phyloP scores from a whole-genome alignment of 805 yeast genomes.

The Ogataea corticis region DNA sequence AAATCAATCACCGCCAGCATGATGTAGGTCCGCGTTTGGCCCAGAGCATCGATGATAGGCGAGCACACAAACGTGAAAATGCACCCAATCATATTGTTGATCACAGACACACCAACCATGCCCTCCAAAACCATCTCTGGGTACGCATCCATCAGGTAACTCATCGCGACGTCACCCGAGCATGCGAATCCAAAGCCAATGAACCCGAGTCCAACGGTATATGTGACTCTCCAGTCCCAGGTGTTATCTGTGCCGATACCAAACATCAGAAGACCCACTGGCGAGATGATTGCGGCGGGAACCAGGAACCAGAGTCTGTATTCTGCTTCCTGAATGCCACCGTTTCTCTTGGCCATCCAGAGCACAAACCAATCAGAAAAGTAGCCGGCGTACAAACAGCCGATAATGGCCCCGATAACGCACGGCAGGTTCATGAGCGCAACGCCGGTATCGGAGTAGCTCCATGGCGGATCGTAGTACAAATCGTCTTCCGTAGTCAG shows the following conservation, averaged over 20 bases:
- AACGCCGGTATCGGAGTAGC: conserved; percentile 63
- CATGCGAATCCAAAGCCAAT: conserved; percentile 72
- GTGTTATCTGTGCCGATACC: conserved; percentile 62
- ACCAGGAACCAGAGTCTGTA: conserved; percentile 58
- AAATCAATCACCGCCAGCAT: conserved; percentile 62
- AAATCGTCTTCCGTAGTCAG: conserved; percentile 70
- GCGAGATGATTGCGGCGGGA: conserved; percentile 57
- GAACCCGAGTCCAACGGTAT: conserved; percentile 58
- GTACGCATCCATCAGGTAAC: conserved; percentile 65
- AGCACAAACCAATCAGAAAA: conserved; percentile 60
- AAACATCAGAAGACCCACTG: conserved; percentile 62
- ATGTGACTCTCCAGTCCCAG: conserved; percentile 55
- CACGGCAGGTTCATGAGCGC: conserved; percentile 77
- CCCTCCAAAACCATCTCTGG: conserved; percentile 72
- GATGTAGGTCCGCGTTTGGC: conserved; percentile 59
- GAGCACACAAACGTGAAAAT: conserved; percentile 68
- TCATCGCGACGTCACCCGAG: conserved; percentile 69
- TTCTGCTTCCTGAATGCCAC: conserved; percentile 67
- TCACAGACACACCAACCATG: conserved; percentile 67
- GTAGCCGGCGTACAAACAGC: conserved; percentile 65
- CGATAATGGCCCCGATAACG: conserved; percentile 63
- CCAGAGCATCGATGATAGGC: conserved; percentile 55
- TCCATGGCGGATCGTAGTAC: conserved; percentile 67
- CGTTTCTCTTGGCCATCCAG: conserved; percentile 59
- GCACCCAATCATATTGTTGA: conserved; percentile 65